These are phyloP conservation scores for Verticillium tricorpus DNA, from an alignment of 2,329 filamentous ascomycete genomes.

Conservation along the genomic window DNA sequence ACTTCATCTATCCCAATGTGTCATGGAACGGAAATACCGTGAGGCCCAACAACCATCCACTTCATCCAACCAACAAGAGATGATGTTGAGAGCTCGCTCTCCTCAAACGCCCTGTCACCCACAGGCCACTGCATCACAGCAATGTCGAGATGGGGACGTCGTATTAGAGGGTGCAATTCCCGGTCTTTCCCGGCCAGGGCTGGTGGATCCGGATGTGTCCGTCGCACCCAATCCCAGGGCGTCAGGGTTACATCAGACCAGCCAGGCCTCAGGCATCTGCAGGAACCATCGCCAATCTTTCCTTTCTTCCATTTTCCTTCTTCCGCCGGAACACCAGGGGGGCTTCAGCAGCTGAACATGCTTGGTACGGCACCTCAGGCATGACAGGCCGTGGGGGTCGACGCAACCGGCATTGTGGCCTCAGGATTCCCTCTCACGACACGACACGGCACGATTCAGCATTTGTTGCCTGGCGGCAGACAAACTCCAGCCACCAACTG, in stretches of 20 bases:
- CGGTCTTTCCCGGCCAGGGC: not conserved
- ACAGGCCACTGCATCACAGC: not conserved
- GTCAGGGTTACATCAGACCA: not conserved
- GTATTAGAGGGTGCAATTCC: not conserved
- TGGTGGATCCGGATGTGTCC: not conserved
- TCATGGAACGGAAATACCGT: not conserved
- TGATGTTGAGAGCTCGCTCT: not conserved
- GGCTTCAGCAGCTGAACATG: not conserved
- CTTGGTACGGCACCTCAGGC: not conserved
- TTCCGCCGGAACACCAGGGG: conserved; percentile 1
- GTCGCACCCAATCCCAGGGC: not conserved
- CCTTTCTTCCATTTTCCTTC: conserved; percentile 1
- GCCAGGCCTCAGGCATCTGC: conserved; percentile 9
- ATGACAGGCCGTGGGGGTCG: not conserved
- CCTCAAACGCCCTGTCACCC: not conserved
- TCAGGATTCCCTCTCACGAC: not conserved
- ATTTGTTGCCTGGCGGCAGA: not conserved
- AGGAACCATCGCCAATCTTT: not conserved
- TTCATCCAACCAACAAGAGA: not conserved
- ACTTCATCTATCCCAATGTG: not conserved
- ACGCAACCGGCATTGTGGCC: not conserved
- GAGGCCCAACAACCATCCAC: not conserved
- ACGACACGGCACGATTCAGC: not conserved
- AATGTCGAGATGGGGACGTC: not conserved
- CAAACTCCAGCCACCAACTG: not conserved